Conservation (phyloP, 2,329 filamentous ascomycete species). For the Aureobasidium subglaciale region DNA sequence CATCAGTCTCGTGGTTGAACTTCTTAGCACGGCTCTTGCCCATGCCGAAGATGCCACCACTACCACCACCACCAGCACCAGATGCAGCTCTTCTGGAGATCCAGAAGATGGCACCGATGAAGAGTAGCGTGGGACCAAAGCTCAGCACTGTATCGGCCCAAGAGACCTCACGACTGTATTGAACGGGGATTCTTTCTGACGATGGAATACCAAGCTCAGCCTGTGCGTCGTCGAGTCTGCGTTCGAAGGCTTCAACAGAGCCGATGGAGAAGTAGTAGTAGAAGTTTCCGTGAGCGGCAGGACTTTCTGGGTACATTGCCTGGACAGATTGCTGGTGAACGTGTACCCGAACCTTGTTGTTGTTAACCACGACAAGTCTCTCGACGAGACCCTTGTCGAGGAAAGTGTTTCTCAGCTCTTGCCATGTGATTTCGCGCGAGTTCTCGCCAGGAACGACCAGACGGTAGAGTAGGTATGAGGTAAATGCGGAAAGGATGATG, state of each 20-base stretch:
- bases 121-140: slow-evolving; percentile 79
- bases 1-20: slow-evolving; percentile 93
- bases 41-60: slow-evolving; percentile 86
- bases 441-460: slow-evolving; percentile 60
- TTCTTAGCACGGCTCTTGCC: slow-evolving; percentile 92
- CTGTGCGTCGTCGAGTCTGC: slow-evolving; percentile 80
- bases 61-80: slow-evolving; percentile 50
- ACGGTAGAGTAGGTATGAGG: slow-evolving; percentile 57
- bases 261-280: slow-evolving; percentile 94
- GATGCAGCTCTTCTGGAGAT: slow-evolving; percentile 68
- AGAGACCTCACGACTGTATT: slow-evolving; percentile 70
- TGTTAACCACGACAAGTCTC: slow-evolving; percentile 76
- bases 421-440: slow-evolving; percentile 85
- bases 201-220: slow-evolving; percentile 76
- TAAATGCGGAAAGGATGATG: slow-evolving; percentile 50
- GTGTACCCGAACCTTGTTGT: slow-evolving; percentile 70
- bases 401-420: slow-evolving; percentile 90
- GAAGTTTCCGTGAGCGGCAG: slow-evolving; percentile 61
- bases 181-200: slow-evolving; percentile 86
- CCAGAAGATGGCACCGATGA: slow-evolving; percentile 78
- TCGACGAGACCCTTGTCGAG: slow-evolving; percentile 93
- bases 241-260: slow-evolving; percentile 87
- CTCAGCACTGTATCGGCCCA: slow-evolving; percentile 66
- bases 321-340: slow-evolving; percentile 68
- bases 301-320: slow-evolving; percentile 68